These are phyloP conservation scores for Didymella sp. DNA, from an alignment of 2,329 filamentous ascomycete species.

Conservation along the genomic window DNA sequence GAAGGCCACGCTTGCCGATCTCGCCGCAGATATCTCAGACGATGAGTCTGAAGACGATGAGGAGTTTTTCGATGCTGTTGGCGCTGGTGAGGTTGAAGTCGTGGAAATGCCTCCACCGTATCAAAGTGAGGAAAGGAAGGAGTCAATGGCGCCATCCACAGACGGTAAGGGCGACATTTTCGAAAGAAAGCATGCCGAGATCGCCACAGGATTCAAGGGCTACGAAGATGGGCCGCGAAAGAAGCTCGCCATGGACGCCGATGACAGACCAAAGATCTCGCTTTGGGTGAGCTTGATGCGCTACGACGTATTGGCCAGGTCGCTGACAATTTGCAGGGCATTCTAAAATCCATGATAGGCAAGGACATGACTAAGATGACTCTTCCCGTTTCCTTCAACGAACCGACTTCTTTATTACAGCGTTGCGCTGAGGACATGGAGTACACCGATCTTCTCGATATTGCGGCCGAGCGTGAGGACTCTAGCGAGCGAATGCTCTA, in stretches of 20 bases:
- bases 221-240: conserved; percentile 88
- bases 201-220: conserved; percentile 80
- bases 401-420: conserved; percentile 93
- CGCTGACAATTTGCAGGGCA: conserved; percentile 66
- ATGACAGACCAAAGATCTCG: conserved; percentile 91
- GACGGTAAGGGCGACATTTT: conserved; percentile 55
- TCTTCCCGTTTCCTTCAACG: conserved; percentile 96
- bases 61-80: conserved; percentile 97
- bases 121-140: conserved; percentile 49
- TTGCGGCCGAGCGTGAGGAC: conserved; percentile 82
- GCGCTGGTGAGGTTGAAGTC: conserved; percentile 88
- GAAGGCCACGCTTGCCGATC: conserved; percentile 72
- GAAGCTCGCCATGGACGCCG: conserved; percentile 85
- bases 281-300: conserved; percentile 73
- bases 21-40: conserved; percentile 71
- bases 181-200: conserved; percentile 64
- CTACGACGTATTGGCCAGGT: not conserved
- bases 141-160: conserved; percentile 25
- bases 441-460: conserved; percentile 90
- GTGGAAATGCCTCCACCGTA: conserved; percentile 64
- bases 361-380: conserved; percentile 99
- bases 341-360: conserved; percentile 98
- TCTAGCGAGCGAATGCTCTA: conserved; percentile 93
- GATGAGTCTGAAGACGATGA: conserved; percentile 80
- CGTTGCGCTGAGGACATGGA: conserved; percentile 98